Percentiles rank a stretch among this genome's conserved stretches.
Evolutionary conservation across 139 green algal species (phyloP).

Genomic region (Asterochloris erici): DNA sequence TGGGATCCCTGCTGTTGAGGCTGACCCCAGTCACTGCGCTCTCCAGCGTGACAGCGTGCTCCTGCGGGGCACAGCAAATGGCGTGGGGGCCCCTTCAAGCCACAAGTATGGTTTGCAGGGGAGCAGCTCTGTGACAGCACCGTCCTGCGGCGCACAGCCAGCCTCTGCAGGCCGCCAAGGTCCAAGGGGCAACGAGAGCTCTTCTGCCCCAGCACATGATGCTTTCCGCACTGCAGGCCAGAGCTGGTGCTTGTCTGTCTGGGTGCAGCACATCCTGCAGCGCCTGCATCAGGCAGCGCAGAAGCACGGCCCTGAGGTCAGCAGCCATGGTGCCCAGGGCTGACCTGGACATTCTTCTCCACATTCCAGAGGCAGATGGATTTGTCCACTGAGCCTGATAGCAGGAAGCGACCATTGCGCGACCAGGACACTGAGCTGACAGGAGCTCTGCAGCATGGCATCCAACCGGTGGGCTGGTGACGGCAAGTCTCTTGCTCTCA

Average conservation of each 20-base stretch:
- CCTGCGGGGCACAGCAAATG: neutral
- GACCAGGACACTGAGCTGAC: slow-evolving; percentile 73
- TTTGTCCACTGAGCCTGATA: slow-evolving; percentile 50
- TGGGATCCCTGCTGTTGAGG: slow-evolving; percentile 23
- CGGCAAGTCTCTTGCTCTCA: no score
- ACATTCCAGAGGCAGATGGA: slow-evolving; percentile 68
- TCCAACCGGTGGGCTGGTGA: neutral
- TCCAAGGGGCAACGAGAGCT: no score
- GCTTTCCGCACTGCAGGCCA: no score
- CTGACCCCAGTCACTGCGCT: slow-evolving; percentile 20
- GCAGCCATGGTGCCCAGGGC: neutral
- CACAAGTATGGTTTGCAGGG: no score
- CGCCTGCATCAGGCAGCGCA: no score
- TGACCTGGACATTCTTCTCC: slow-evolving; percentile 7
- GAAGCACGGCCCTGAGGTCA: neutral
- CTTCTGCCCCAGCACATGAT: no score
- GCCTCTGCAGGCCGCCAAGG: no score
- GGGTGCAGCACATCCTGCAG: no score
- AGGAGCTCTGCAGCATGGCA: neutral
- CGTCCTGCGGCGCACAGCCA: no score
- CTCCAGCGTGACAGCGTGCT: neutral
- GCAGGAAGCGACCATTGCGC: slow-evolving; percentile 53
- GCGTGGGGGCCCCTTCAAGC: no score
- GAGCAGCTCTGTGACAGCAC: no score
- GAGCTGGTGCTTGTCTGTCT: no score